A percentile compares a stretch with the other conserved stretches of the same genome.
Conservation (phyloP, 2,329 filamentous ascomycete genomes). For the Alternaria brassicae region DNA sequence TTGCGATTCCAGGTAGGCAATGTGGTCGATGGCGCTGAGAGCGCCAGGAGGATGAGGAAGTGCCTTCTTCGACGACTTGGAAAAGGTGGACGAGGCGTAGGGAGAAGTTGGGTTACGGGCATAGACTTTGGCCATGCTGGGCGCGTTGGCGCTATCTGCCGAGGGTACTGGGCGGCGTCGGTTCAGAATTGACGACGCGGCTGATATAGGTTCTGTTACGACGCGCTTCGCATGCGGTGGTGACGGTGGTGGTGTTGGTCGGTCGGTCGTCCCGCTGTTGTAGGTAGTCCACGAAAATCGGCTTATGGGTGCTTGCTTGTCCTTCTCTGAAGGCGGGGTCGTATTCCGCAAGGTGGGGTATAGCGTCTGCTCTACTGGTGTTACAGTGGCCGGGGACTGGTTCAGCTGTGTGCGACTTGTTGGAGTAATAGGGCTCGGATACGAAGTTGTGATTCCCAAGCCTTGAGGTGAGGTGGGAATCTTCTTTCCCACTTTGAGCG, state of each 20-base stretch:
- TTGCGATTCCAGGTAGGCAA: conserved; percentile 49
- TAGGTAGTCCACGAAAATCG: conserved; percentile 45
- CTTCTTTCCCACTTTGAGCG: conserved; percentile 52
- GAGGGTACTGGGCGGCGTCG: conserved; percentile 43
- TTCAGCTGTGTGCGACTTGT: conserved; percentile 28
- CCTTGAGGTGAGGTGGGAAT: conserved; percentile 42
- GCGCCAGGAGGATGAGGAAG: conserved; percentile 49
- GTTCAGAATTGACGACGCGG: conserved; percentile 40
- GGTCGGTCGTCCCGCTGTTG: conserved; percentile 49
- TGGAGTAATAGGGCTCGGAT: conserved; percentile 42
- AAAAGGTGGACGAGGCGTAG: conserved; percentile 26
- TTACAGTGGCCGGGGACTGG: conserved; percentile 21
- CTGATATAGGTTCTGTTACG: conserved; percentile 36
- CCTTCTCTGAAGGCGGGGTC: conserved; percentile 37
- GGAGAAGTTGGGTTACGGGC: conserved; percentile 8
- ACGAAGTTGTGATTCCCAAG: conserved; percentile 34
- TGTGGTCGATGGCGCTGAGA: conserved; percentile 44
- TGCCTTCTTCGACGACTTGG: conserved; percentile 45
- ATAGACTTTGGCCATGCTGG: conserved; percentile 22
- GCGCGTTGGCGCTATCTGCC: conserved; percentile 39
- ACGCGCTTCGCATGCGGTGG: conserved; percentile 45
- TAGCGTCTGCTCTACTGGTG: conserved; percentile 20
- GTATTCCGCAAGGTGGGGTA: conserved; percentile 26
- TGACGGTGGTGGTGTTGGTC: conserved; percentile 53
- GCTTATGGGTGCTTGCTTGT: conserved; percentile 29